A percentile compares a stretch with the other conserved stretches of the same genome.
phyloP scores from a whole-genome alignment of 2,329 filamentous ascomycete genomes.

The Ophiostoma tasmaniense region DNA sequence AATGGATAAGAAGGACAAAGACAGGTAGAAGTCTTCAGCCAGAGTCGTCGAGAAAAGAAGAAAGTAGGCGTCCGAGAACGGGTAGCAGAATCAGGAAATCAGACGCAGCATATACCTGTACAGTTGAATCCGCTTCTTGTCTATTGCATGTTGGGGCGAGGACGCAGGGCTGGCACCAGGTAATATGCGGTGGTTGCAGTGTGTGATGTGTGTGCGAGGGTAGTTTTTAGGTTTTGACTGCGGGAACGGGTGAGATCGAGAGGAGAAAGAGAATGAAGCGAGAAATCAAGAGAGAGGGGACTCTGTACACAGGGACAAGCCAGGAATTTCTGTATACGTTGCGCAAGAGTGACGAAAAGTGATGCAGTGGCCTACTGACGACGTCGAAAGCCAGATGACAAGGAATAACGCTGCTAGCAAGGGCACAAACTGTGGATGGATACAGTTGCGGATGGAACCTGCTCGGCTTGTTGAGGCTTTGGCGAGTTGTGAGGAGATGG shows the following conservation, averaged over 20 bases:
- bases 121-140: neutral
- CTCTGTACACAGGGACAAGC: neutral
- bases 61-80: neutral
- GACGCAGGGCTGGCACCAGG: conserved; percentile 1
- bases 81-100: neutral
- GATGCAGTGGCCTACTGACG: conserved; percentile 10
- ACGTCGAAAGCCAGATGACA: neutral
- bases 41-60: neutral
- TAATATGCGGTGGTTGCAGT: conserved; percentile 9
- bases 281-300: neutral
- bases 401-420: conserved; percentile 5
- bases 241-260: neutral
- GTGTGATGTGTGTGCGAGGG: conserved; percentile 10
- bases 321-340: conserved; percentile 7
- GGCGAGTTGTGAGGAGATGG: neutral
- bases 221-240: neutral
- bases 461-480: neutral
- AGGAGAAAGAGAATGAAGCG: neutral
- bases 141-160: conserved; percentile 10
- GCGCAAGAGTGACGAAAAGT: conserved; percentile 11
- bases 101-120: neutral
- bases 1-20: neutral
- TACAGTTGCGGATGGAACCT: conserved; percentile 1
- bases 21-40: neutral
- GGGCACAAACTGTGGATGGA: neutral